Conservation (phyloP, 2,329 filamentous ascomycete species). For the Ascochyta rabiei region DNA sequence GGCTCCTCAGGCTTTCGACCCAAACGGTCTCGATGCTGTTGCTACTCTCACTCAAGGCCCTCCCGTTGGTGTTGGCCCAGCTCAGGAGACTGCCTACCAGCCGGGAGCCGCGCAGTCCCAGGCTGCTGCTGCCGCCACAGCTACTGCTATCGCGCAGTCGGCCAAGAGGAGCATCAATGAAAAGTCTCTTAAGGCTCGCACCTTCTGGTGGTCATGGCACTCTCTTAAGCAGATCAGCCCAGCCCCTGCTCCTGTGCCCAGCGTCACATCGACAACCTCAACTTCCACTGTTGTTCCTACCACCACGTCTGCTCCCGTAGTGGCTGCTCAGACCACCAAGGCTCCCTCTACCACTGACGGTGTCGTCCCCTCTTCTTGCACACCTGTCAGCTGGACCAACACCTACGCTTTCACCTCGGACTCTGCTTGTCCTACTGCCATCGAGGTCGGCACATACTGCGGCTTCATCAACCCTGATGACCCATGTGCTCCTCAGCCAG, state of each 20-base stretch:
- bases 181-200: conserved; percentile 13
- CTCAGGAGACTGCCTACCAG: conserved; percentile 20
- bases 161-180: conserved; percentile 20
- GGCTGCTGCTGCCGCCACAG: conserved; percentile 22
- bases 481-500: conserved; percentile 35
- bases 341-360: conserved; percentile 25
- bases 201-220: conserved; percentile 10
- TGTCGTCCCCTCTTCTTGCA: conserved; percentile 26
- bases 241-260: background rate
- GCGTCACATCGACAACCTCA: background rate
- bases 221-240: conserved; percentile 1
- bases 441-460: conserved; percentile 34
- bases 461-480: conserved; percentile 36
- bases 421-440: conserved; percentile 28
- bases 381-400: conserved; percentile 30
- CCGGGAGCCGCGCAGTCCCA: conserved; percentile 19
- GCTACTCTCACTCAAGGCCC: conserved; percentile 24
- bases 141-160: conserved; percentile 18
- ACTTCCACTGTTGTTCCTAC: conserved; percentile 1
- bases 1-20: conserved; percentile 29
- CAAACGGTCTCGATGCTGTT: conserved; percentile 12
- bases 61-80: conserved; percentile 23
- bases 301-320: conserved; percentile 1
- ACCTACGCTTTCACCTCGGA: conserved; percentile 30
- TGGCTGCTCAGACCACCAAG: conserved; percentile 12